These are phyloP conservation scores for Hyphopichia wangnamkhiaoensis DNA, from an alignment of 1,139 yeast genomes.

Conservation along the genomic window DNA sequence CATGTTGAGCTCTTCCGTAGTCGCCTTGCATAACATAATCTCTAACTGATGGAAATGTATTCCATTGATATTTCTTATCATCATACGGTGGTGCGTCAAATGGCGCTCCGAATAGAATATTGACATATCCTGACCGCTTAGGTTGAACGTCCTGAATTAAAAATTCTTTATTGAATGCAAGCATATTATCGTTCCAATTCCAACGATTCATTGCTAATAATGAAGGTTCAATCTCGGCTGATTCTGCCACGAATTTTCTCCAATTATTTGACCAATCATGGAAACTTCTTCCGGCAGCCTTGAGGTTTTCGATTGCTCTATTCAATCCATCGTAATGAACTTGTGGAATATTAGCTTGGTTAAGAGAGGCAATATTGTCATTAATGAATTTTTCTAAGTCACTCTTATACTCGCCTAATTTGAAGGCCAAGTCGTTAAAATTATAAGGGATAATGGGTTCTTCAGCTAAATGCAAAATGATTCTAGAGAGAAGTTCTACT, in stretches of 20 bases:
- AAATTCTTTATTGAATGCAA: conserved; percentile 57
- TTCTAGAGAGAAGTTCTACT: conserved; percentile 55
- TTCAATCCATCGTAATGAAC: conserved; percentile 30
- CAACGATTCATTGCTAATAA: conserved; percentile 69
- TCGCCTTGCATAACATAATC: conserved; percentile 57
- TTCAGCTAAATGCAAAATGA: conserved; percentile 62
- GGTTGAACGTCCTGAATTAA: conserved; percentile 49
- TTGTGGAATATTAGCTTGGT: conserved; percentile 13
- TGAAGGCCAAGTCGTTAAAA: conserved; percentile 48
- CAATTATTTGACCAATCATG: conserved; percentile 56
- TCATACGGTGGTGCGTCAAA: conserved; percentile 47
- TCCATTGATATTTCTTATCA: conserved; percentile 48
- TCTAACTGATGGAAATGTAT: conserved; percentile 74
- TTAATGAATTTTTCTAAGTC: conserved; percentile 51
- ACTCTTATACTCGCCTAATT: conserved; percentile 43
- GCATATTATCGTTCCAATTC: conserved; percentile 75
- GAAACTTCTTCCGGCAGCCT: conserved; percentile 24
- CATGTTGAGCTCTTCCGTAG: conserved; percentile 57
- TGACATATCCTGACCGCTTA: conserved; percentile 66
- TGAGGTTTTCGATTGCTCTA: conserved; percentile 24
- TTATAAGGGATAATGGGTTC: conserved; percentile 77
- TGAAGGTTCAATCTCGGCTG: conserved; percentile 64
- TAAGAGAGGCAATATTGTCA: conserved; percentile 14
- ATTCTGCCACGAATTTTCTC: conserved; percentile 38
- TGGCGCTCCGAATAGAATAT: conserved; percentile 72